Evolutionary conservation across 352 stramenopile species (phyloP).

Genomic region (Thalassiosira delicatula): DNA sequence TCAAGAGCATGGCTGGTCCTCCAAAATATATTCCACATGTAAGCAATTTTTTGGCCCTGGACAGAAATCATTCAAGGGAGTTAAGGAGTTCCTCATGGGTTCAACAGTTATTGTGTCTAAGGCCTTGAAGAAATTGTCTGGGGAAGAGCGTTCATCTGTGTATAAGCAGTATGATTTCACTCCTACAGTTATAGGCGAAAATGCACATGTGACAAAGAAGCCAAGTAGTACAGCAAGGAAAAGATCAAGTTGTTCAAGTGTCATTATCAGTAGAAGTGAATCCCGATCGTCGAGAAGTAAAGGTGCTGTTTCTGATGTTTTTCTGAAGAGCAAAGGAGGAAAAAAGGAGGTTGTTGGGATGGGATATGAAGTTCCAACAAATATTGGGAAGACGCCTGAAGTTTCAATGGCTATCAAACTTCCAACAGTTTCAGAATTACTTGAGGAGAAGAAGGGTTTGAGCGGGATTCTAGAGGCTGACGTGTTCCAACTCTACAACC

Average conservation of each 20-base stretch:
- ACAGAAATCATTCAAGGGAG: not conserved
- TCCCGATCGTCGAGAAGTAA: not conserved
- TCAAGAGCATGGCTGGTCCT: not conserved
- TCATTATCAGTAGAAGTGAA: conserved; percentile 20
- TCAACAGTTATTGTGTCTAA: conserved; percentile 17
- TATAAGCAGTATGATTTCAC: not conserved
- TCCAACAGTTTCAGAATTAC: conserved; percentile 40
- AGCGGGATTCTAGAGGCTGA: conserved; percentile 41
- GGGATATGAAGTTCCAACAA: too few relatives aligned
- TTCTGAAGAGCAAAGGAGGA: not conserved
- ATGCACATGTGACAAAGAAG: not conserved
- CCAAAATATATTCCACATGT: not conserved
- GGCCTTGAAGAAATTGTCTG: conserved; percentile 3
- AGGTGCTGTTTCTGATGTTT: not conserved
- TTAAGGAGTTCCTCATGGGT: conserved; percentile 1
- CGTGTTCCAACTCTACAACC: conserved; percentile 52
- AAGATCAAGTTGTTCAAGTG: not conserved
- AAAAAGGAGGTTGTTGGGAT: not conserved
- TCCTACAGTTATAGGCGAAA: not conserved
- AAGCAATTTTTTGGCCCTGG: not conserved
- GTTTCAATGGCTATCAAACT: conserved; percentile 37
- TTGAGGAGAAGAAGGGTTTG: conserved; percentile 41
- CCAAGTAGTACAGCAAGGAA: not conserved
- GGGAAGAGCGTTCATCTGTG: not conserved
- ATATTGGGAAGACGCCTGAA: not conserved